Base-by-base conservation (phyloP, 768 basidiomycete species). In the Tremella yokohamensis region DNA sequence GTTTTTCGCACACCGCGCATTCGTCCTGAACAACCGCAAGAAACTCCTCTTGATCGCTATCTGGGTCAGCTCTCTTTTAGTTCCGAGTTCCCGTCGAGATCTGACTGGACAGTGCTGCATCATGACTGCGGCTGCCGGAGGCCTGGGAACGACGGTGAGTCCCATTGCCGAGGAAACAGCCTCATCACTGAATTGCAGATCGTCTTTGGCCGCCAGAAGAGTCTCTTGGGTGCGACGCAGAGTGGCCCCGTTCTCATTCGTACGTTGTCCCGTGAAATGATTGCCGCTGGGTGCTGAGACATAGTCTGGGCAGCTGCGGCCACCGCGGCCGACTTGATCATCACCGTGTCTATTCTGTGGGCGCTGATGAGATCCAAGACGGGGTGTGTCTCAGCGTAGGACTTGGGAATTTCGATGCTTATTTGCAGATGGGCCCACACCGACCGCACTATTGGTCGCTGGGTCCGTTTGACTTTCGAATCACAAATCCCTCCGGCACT, bases 291-390 rank as follows among this genome's bases (percentile, higher is more conserved):
- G n/a, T 11, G 52, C 52, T 56, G 44, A 56, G n/a, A 37, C 8
- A 24, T 49, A 66, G 65, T 57, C 20, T 66, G 61, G 61, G 48
- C 42, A 11, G 40, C 60, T 11, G 44, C 34, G 2, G 61, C 62
- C 25, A 58, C 54, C 3, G 64, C 64, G 8, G 64, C 67, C 18
- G 67, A 69, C 44, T 48, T 69, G 20, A 12, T 65, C 15, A 69
- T 65, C 18, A 57, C 67, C 9, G 51, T 26, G 15, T 57, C 38
- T 20, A 69, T 69, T 54, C 22, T 65, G 13, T 55, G 39, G 22
- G 67, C 57, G 25, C 54, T 69, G 2, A 26, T 63, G 1, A 26
- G 53, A 8, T 63, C 64, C 19, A 69, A 64, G 47, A 58, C 67
- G 20, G 66, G 57, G 64, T 62, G 60, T 58, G 20, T 20, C 26